These are phyloP conservation scores for Calonectria pseudoreteaudii DNA, from an alignment of 2,329 filamentous ascomycete species.

Conservation along the genomic window DNA sequence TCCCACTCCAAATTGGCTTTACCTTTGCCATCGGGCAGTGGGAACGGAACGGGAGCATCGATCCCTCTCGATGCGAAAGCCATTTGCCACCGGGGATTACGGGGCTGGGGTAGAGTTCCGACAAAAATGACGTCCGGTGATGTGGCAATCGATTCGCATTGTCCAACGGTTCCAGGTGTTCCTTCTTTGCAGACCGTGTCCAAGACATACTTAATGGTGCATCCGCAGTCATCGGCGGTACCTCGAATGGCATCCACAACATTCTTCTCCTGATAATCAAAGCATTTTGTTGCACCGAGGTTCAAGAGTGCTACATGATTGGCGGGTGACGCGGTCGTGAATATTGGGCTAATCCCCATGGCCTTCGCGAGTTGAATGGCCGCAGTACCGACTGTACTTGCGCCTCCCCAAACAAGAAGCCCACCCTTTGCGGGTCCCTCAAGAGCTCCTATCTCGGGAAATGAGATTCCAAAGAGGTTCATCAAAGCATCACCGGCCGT, in stretches of 20 bases:
- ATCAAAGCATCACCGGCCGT: slow-evolving; percentile 10
- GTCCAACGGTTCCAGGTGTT: neutral
- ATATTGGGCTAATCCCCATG: slow-evolving; percentile 45
- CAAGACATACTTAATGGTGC: neutral
- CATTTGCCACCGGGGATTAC: neutral
- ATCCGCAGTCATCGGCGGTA: neutral
- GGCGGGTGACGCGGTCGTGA: slow-evolving; percentile 46
- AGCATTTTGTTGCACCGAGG: slow-evolving; percentile 49
- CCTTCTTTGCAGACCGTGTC: neutral
- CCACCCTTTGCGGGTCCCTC: neutral
- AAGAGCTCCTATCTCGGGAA: neutral
- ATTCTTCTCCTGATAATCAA: slow-evolving; percentile 45
- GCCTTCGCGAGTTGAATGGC: slow-evolving; percentile 51
- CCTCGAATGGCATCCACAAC: neutral
- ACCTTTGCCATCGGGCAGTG: neutral
- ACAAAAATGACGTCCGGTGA: neutral
- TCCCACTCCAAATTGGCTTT: neutral
- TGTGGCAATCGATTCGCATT: neutral
- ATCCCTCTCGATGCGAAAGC: neutral
- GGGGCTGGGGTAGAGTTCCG: neutral
- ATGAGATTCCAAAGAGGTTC: neutral
- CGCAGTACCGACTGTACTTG: slow-evolving; percentile 48
- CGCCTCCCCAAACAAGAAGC: slow-evolving; percentile 52
- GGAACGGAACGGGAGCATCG: neutral
- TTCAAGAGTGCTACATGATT: slow-evolving; percentile 46